These are phyloP conservation scores for Fusarium drepaniforme DNA, from an alignment of 2,329 filamentous ascomycete genomes.

Conservation along the genomic window DNA sequence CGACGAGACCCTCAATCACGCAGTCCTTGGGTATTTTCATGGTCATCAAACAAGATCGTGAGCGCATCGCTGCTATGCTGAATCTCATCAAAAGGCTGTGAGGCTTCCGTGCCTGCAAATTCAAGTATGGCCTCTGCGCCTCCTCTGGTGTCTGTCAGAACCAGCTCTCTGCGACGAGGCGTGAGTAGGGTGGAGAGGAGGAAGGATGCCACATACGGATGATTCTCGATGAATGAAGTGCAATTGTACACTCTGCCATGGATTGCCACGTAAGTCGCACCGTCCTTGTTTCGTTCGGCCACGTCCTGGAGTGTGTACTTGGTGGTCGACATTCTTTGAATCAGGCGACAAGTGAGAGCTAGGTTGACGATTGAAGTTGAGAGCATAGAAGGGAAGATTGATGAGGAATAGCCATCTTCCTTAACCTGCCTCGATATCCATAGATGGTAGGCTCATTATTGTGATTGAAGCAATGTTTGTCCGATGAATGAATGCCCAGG, in stretches of 20 bases:
- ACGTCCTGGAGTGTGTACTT: background rate
- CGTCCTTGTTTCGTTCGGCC: background rate
- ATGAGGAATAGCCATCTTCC: background rate
- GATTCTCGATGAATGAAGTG: background rate
- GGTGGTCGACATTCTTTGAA: background rate
- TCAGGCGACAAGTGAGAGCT: too few relatives aligned
- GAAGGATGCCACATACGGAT: background rate
- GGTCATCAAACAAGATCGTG: too few relatives aligned
- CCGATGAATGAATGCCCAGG: background rate
- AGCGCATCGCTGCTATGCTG: background rate
- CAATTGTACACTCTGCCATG: background rate
- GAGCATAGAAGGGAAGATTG: background rate
- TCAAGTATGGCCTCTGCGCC: background rate
- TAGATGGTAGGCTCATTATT: background rate
- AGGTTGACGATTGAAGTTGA: background rate
- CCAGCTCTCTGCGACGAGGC: background rate
- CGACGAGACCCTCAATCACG: too few relatives aligned
- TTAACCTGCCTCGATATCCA: background rate
- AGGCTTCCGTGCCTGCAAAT: background rate
- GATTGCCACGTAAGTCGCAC: background rate
- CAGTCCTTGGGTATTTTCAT: too few relatives aligned
- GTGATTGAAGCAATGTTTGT: background rate
- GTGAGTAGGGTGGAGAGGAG: background rate
- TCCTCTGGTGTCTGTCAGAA: background rate
- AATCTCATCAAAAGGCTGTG: background rate